A percentile compares a stretch with the other conserved stretches of the same genome.
Conservation (phyloP, 225 moss, liverwort and hornwort genomes). For the Pseudisothecium myosuroides region DNA sequence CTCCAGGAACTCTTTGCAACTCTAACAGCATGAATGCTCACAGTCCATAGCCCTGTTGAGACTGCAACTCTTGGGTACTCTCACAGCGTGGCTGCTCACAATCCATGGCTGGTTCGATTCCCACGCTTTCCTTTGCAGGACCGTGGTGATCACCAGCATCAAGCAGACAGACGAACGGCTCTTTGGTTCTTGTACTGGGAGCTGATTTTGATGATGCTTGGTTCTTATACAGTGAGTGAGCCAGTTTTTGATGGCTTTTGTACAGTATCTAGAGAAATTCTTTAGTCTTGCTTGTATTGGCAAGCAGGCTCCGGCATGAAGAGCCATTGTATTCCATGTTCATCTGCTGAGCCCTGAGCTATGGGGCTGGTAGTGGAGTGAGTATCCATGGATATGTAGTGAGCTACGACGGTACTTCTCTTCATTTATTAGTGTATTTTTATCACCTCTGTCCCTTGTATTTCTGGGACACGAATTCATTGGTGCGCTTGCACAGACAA, state of each 20-base stretch:
- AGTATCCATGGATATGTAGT: neutral
- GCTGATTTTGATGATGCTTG: too few relatives aligned
- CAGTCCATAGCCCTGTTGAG: neutral
- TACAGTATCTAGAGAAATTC: neutral
- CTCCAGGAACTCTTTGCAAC: neutral
- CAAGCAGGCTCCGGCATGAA: neutral
- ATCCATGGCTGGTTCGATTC: neutral
- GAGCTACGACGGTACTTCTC: neutral
- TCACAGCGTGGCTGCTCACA: neutral
- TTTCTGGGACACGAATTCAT: neutral
- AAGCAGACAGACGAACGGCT: neutral
- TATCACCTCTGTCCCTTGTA: neutral
- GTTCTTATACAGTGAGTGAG: neutral
- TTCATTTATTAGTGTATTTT: neutral
- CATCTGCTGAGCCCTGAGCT: neutral
- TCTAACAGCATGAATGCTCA: neutral
- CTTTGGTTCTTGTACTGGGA: neutral
- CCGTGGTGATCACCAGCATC: neutral
- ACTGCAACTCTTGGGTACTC: neutral
- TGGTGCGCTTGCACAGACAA: neutral
- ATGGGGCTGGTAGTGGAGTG: neutral
- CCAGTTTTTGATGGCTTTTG: neutral
- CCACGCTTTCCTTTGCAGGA: neutral
- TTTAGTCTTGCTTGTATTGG: neutral
- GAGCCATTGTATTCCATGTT: neutral